Conservation (phyloP, 768 basidiomycete species). For the Rhizopogon salebrosus region DNA sequence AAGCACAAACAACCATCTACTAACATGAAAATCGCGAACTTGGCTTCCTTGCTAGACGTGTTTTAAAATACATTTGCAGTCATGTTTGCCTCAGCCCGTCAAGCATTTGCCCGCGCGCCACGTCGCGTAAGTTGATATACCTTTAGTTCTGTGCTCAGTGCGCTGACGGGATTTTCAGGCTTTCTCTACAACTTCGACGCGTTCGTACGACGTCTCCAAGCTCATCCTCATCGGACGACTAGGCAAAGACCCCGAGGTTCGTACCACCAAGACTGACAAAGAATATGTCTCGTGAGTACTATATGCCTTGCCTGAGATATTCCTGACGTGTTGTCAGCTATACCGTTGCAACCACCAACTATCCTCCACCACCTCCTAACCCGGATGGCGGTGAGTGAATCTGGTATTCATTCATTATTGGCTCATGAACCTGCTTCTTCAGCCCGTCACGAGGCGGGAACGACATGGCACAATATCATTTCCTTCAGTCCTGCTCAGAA, state of each 20-base stretch:
- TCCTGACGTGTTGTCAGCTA: constrained; percentile 44
- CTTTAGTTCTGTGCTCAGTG: background rate
- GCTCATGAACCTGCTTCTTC: background rate
- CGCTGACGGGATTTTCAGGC: constrained; percentile 31
- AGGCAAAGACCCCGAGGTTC: constrained; percentile 64
- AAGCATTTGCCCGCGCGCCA: constrained; percentile 33
- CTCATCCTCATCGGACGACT: constrained; percentile 74
- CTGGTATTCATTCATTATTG: background rate
- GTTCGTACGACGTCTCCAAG: constrained; percentile 63
- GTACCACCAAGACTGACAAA: constrained; percentile 64
- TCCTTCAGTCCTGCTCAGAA: constrained; percentile 65
- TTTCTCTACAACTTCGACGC: constrained; percentile 57
- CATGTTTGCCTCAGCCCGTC: constrained; percentile 54
- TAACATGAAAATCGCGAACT: background rate
- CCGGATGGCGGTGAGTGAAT: constrained; percentile 54
- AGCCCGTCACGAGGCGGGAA: constrained; percentile 49
- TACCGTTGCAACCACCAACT: constrained; percentile 68
- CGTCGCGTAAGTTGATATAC: constrained; percentile 41
- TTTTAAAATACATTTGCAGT: background rate
- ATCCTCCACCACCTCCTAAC: constrained; percentile 48
- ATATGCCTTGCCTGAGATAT: background rate
- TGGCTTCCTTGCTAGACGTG: background rate
- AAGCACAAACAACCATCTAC: constrained; percentile 5
- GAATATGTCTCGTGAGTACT: constrained; percentile 69
- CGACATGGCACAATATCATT: constrained; percentile 74